Evolutionary conservation across 495 filamentous ascomycete genomes (phyloP), one percentile per base, ranked within the genome.

Genomic region (Neurospora sp.): DNA sequence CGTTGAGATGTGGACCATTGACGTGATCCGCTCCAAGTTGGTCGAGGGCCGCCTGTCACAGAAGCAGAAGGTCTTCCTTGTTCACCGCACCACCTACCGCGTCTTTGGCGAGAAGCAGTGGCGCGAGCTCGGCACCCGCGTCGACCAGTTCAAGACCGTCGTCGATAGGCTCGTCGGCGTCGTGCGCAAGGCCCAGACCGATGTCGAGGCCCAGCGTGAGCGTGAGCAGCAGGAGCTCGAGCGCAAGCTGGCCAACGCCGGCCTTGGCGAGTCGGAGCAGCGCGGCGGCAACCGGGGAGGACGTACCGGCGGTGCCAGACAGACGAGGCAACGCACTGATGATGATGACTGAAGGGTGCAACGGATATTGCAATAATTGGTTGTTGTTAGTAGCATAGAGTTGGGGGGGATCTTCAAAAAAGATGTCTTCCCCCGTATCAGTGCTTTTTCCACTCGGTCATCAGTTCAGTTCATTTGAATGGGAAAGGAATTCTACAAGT

Each of bases 31-130:
- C 48, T 93, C 94, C 48, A 92, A 93, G 41, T 90, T 99, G 23
- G 92, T 98, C 70, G 96, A 99, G 85, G 96, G 96, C 75, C 94
- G 96, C 82, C 87, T 99, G 70, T 93, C 90, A 31, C 96, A 99
- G 84, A 88, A 93, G 77, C 93, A 93, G 75, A 89, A 93, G 79
- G 91, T 93, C 38, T 98, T 99, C 87, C 85, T 97, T 16, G 92
- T 99, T 59, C 96, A 99, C 85, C 88, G 94, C 74, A 93, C 92
- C 75, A 96, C 93, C 72, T 97, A 98, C 87, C 89, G 96, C 39
- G 95, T 97, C 37, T 98, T 99, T 78, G 93, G 93, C 73, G 92
- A 97, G 88, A 96, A 94, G 86, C 96, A 99, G 85, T 99, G 96
- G 96, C 89, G 91, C 70, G 94, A 98, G 85, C 90, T 99, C 27